A percentile compares a stretch with the other conserved stretches of the same genome.
These are phyloP conservation scores for Xylariales sp. DNA, from an alignment of 2,329 filamentous ascomycete genomes.

Conservation along the genomic window DNA sequence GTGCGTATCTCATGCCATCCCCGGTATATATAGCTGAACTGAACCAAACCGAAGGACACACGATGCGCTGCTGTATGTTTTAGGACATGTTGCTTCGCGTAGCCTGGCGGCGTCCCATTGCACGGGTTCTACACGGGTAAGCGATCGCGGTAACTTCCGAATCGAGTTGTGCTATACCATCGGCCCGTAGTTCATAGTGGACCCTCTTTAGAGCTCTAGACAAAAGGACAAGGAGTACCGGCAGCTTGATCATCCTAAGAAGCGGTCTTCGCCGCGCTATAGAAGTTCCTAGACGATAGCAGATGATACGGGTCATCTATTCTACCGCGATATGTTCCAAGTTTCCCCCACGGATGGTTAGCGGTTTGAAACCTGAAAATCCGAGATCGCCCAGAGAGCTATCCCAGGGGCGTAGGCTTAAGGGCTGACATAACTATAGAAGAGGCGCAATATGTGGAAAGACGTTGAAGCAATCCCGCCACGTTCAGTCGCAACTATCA, in stretches of 20 bases:
- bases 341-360: conserved; percentile 7
- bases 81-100: background rate
- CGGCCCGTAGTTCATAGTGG: conserved; percentile 14
- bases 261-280: conserved; percentile 8
- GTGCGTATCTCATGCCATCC: conserved; percentile 4
- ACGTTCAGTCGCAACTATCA: background rate
- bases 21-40: conserved; percentile 9
- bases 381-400: background rate
- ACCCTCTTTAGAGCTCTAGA: conserved; percentile 9
- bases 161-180: conserved; percentile 1
- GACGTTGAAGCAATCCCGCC: conserved; percentile 7
- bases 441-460: background rate
- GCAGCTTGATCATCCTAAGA: conserved; percentile 23
- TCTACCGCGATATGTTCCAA: conserved; percentile 17
- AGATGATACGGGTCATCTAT: conserved; percentile 28
- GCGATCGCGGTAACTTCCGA: conserved; percentile 32
- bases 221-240: conserved; percentile 1
- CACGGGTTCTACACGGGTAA: background rate
- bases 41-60: conserved; percentile 3
- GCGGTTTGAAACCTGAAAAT: conserved; percentile 11
- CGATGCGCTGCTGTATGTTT: background rate
- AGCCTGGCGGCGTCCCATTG: background rate
- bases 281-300: conserved; percentile 8
- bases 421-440: background rate
- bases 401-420: background rate